These are phyloP conservation scores for Delonix regia DNA, from an alignment of 306 rosid species.

Conservation along the genomic window DNA sequence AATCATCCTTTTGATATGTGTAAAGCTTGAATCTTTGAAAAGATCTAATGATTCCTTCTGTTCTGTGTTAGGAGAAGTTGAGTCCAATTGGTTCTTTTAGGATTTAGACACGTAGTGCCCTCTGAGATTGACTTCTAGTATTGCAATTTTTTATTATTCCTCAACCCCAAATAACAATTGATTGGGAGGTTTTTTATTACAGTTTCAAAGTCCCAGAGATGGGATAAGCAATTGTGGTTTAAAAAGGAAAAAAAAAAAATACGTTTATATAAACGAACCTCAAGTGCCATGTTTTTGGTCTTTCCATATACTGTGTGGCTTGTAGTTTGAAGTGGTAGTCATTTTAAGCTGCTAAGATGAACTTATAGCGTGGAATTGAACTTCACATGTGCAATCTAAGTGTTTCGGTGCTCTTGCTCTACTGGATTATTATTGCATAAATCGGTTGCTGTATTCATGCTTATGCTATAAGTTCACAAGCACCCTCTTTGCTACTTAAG, in stretches of 20 bases:
- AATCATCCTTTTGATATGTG: not conserved
- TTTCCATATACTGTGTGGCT: constrained; percentile 16
- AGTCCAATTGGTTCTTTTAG: not conserved
- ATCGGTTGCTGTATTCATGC: not conserved
- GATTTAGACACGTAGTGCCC: not conserved
- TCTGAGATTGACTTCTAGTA: constrained; percentile 1
- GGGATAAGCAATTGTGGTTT: not conserved
- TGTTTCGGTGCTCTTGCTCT: constrained; percentile 14
- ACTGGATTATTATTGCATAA: not conserved
- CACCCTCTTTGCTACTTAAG: not conserved
- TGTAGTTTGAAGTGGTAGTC: constrained; percentile 27
- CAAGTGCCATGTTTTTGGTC: not conserved
- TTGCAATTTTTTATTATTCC: not conserved
- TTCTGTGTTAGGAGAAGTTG: not conserved
- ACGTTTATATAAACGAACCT: not conserved
- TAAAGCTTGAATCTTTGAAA: not conserved
- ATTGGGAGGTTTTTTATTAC: not conserved
- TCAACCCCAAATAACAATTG: not conserved
- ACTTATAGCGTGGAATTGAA: not conserved
- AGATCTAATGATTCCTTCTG: not conserved
- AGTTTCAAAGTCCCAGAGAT: not conserved
- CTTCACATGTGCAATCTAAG: not conserved
- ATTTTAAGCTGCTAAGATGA: constrained; percentile 11
- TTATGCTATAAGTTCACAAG: not conserved
- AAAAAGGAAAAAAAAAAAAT: not conserved